Evolutionary conservation across 495 filamentous ascomycete genomes (phyloP), one percentile per base, ranked within the genome.

Genomic region (Daldinia concentrica): DNA sequence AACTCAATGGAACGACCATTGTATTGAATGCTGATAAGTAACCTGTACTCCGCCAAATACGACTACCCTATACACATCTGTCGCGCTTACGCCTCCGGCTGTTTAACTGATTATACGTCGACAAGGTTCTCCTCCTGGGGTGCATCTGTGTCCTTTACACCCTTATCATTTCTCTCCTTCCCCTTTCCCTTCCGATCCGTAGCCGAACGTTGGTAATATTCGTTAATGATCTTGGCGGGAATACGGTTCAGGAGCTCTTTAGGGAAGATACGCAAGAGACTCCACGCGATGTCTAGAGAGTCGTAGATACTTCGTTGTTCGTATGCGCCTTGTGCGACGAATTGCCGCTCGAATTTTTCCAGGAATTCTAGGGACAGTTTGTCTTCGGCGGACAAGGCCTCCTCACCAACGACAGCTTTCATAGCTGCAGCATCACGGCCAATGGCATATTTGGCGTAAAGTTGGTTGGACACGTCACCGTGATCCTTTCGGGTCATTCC

Each of bases 371-470:
- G 87, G 14, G 93, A 97, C 52, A 98, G 88, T 84, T 97, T 98
- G 84, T 99, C 95, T 84, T 99, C 95, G 52, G 92, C 86, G 26
- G 92, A 95, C 60, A 99, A 83, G 39, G 95, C 95, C 79, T 99
- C 95, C 80, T 99, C 95, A 79, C 95, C 95, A 65, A 99, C 96
- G 78, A 99, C 95, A 59, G 95, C 95, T 84, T 99, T 99, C 95
- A 99, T 99, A 79, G 93, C 90, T 45, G 95, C 96, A 39, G 95
- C 95, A 78, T 99, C 95, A 84, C 93, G 93, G 78, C 95, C 95
- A 77, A 99, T 98, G 80, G 95, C 95, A 80, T 99, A 99, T 84
- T 99, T 99, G 79, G 95, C 95, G 81, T 99, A 99, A 65, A 99
- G 88, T 85, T 99, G 95, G 85, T 98, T 98, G 64, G 96, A 98